A percentile compares a stretch with the other conserved stretches of the same genome.
These are phyloP conservation scores for Pseudogymnoascus pannorum DNA, from an alignment of 2,329 filamentous ascomycete genomes.

Conservation along the genomic window DNA sequence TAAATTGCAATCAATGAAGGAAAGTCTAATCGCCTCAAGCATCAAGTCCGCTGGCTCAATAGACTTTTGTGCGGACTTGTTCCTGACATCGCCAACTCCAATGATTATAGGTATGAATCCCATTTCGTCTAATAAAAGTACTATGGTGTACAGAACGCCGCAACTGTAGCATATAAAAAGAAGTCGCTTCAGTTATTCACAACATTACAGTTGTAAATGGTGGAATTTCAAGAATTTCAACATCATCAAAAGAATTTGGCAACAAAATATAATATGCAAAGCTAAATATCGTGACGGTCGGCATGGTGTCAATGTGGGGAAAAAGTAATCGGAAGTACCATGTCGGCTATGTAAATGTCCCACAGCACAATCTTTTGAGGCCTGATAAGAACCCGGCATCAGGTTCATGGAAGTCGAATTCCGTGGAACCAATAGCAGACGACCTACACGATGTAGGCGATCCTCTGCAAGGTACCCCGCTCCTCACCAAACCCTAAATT, in stretches of 20 bases:
- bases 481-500: not conserved
- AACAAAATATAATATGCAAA: not conserved
- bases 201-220: not conserved
- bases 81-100: constrained; percentile 55
- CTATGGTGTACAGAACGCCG: not conserved
- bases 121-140: not conserved
- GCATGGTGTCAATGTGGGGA: not conserved
- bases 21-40: constrained; percentile 44
- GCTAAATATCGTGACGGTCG: not conserved
- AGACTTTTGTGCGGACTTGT: constrained; percentile 44
- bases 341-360: not conserved
- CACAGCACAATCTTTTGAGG: not conserved
- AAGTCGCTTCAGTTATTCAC: not conserved
- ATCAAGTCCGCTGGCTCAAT: constrained; percentile 54
- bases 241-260: not conserved
- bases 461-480: not conserved
- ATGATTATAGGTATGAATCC: constrained; percentile 46
- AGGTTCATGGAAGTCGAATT: not conserved
- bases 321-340: not conserved
- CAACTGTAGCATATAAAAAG: not conserved
- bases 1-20: constrained; percentile 43
- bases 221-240: too few species aligned
- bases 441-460: not conserved
- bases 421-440: not conserved
- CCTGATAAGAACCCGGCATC: not conserved